Evolutionary conservation across 176 grass and related monocot genomes (phyloP), one percentile per base, ranked within the genome.

Genomic region (Cocos nucifera): DNA sequence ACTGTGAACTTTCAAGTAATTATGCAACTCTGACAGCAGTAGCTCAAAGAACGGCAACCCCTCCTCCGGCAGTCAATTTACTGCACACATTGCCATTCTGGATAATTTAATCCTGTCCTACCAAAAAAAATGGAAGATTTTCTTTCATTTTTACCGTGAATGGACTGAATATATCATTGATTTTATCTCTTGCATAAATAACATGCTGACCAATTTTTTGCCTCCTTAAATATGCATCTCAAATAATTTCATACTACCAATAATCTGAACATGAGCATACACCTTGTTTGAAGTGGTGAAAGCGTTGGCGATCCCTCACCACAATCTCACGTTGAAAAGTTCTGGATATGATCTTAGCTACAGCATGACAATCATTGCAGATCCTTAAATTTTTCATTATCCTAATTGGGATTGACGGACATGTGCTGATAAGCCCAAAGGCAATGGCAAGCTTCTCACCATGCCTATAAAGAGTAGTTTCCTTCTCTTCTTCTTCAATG

Each of bases 401-500:
- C 28, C 70, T 63, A n/a, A 73, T 63, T 6, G 70, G 59, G 19
- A 17, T 26, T 35, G 70, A 59, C 15, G 50, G 70, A 20, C 7
- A 6, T 49, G 59, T 48, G 59, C 59, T 56, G 27, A 73, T 56
- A 44, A 73, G 70, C n/a, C 70, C 70, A 63, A 73, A 73, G 49
- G 59, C 59, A 56, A 73, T 63, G 0, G 70, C 70, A 48, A 73
- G 59, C 51, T 73, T 73, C 70, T 73, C 70, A 21, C 59, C 63
- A 5, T 73, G 70, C 27, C 59, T n/a, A 63, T 55, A 54, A 48
- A 73, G 59, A 44, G 59, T 24, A 56, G 50, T 73, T 56, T 63
- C 70, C 59, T 63, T 63, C 51, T 73, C 70, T 56, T 73, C 70
- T 35, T 63, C 70, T 63, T 73, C 70, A 24, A 63, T 73, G 29